A percentile compares a stretch with the other conserved stretches of the same genome.
phyloP scores from a whole-genome alignment of 2,329 filamentous ascomycete species.

The Colletotrichum sublineola region DNA sequence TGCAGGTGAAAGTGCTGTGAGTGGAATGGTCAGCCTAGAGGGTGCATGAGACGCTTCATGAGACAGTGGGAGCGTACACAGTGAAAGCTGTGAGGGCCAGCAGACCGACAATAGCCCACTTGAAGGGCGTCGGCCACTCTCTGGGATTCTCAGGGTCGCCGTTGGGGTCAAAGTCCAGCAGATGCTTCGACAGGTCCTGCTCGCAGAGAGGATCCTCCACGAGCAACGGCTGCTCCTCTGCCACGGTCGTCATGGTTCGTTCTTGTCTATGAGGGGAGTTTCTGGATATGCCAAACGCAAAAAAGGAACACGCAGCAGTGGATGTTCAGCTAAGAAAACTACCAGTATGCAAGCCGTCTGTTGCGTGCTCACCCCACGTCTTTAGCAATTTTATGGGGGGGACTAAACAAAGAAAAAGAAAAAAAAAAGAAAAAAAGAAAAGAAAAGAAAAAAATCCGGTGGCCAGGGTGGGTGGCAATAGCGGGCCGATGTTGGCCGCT shows the following conservation, averaged over 20 bases:
- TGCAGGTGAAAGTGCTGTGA: conserved; percentile 68
- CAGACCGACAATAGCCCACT: conserved; percentile 66
- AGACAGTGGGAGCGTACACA: conserved; percentile 57
- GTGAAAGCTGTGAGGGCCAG: conserved; percentile 69
- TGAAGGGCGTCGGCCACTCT: conserved; percentile 65
- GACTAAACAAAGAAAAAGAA: background rate
- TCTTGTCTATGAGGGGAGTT: background rate
- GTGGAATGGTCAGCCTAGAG: background rate
- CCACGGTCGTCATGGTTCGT: background rate
- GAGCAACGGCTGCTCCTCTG: conserved; percentile 35
- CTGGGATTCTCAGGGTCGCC: conserved; percentile 58
- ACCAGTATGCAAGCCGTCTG: background rate
- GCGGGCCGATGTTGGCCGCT: conserved; percentile 19
- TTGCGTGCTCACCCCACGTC: conserved; percentile 40
- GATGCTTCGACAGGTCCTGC: conserved; percentile 32
- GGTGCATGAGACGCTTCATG: background rate
- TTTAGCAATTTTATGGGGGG: background rate
- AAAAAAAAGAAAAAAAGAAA: background rate
- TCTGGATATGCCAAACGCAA: background rate
- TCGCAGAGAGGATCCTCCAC: conserved; percentile 38
- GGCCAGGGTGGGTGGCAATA: conserved; percentile 27
- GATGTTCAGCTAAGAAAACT: background rate
- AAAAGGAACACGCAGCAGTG: background rate
- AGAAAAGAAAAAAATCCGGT: conserved; percentile 23
- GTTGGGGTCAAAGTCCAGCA: conserved; percentile 43